Evolutionary conservation across 23 red algal genomes (phyloP), one percentile per base, ranked within the genome.

Genomic region (Gracilaria vermiculophylla): DNA sequence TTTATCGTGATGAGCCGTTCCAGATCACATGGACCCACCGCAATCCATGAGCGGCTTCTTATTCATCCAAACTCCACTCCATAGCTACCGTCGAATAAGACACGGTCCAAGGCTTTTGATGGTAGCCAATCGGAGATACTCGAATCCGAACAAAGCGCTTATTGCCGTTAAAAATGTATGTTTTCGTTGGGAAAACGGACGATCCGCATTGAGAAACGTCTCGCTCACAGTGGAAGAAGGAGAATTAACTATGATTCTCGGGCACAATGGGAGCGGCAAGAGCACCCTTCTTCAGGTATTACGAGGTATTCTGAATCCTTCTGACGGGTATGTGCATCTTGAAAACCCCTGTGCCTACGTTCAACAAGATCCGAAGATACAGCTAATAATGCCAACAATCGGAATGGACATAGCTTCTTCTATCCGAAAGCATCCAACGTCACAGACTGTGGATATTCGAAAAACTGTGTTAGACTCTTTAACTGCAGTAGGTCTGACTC

Each of bases 231-330:
- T 84, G 24, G 45, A 53, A 6, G 56, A 73, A 16, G 92, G 92
- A 23, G 82, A 69, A 20, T 55, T 94, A 53, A 66, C 83, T 24
- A 94, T 94, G 92, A 64, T 94, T 12, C 67, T 87, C 0, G 92
- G 92, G 36, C 39, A 66, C 5, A 86, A 86, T 76, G 92, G 92
- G 5, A 87, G 92, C 51, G 92, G 92, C 34, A 94, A 94, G 77
- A 81, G 72, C 42, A 94, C 92, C 28, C 82, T 94, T 47, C 82
- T 94, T 29, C 73, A 51, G 17, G 42, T 80, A 37, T 43, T 94
- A 9, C 40, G 54, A 11, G 69, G 82, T 6, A 3, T 94, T 41
- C 73, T 87, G 23, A 42, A 50, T 52, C 82, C 92, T 5, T 61
- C 55, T 19, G 19, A 19, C 19, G 92, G 92, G 5, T 28, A 54